Evolutionary conservation across 169 alveolate genomes (phyloP).

Genomic region (Plasmodium falciparum): DNA sequence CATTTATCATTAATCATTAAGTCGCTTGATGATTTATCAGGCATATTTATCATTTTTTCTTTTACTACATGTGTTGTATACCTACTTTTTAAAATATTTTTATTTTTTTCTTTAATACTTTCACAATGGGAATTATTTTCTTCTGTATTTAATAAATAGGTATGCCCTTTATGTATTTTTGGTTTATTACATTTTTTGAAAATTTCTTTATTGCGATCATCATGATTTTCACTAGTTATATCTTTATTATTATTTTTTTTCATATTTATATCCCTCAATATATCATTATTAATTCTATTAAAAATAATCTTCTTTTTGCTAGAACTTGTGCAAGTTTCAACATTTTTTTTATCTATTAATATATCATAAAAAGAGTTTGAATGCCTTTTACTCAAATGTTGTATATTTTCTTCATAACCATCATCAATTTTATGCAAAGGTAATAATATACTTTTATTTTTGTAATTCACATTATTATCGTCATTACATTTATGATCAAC

Average conservation of each 20-base stretch:
- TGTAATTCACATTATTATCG: neutral
- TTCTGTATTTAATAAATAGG: too few relatives aligned
- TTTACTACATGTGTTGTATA: slow-evolving; percentile 17
- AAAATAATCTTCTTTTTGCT: slow-evolving; percentile 17
- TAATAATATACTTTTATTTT: neutral
- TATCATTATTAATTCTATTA: slow-evolving; percentile 6
- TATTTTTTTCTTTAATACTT: slow-evolving; percentile 17
- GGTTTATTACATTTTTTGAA: slow-evolving; percentile 13
- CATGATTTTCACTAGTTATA: slow-evolving; percentile 6
- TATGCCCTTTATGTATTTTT: slow-evolving; percentile 25
- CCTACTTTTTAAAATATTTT: slow-evolving; percentile 14
- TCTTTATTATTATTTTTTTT: slow-evolving; percentile 9
- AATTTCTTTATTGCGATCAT: slow-evolving; percentile 7
- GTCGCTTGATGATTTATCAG: slow-evolving; percentile 3
- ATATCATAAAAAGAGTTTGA: neutral
- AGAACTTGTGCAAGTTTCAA: slow-evolving; percentile 10
- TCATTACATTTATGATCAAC: neutral
- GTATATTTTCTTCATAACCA: neutral
- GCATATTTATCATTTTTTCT: neutral
- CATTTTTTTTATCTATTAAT: slow-evolving; percentile 12
- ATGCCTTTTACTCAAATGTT: neutral
- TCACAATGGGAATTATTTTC: slow-evolving; percentile 22
- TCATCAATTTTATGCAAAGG: slow-evolving; percentile 7
- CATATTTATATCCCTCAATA: slow-evolving; percentile 3
- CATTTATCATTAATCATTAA: slow-evolving; percentile 1